Evolutionary conservation across 208 protist genomes (phyloP).

Genomic region (Hexamita inflata): DNA sequence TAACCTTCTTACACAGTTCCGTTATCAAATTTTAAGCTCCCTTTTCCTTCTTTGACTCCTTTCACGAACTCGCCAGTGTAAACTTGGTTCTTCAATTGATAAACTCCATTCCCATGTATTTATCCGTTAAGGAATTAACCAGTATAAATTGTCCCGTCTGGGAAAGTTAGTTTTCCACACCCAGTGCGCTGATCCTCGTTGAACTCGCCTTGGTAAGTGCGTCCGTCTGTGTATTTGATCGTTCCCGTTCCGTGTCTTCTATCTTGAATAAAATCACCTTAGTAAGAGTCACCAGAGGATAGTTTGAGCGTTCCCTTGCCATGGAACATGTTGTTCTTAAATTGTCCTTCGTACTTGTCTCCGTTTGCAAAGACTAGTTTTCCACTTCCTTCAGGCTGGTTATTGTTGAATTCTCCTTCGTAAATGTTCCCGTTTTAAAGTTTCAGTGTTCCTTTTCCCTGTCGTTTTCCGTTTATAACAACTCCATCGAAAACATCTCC

Average conservation of each 20-base stretch:
- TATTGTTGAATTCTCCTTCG: background rate
- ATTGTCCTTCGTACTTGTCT: conserved; percentile 20
- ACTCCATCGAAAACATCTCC: conserved; percentile 28
- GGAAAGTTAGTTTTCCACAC: background rate
- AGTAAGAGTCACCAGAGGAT: background rate
- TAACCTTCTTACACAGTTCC: too few relatives aligned
- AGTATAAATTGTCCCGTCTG: too few relatives aligned
- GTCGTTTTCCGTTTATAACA: background rate
- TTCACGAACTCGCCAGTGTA: too few relatives aligned
- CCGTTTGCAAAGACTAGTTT: background rate
- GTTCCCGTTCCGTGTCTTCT: conserved; percentile 18
- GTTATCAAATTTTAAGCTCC: too few relatives aligned
- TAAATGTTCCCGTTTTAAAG: background rate
- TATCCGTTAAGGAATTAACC: too few relatives aligned
- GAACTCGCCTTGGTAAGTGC: conserved; percentile 27
- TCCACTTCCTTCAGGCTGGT: conserved; percentile 15
- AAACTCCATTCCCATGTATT: too few relatives aligned
- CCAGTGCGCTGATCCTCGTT: conserved; percentile 6
- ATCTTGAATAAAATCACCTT: conserved; percentile 2
- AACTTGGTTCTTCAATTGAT: too few relatives aligned
- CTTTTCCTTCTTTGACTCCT: too few relatives aligned
- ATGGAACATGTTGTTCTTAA: background rate
- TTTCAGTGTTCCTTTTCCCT: background rate
- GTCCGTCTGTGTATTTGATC: background rate
- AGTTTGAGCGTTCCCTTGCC: conserved; percentile 6